Base-by-base conservation (phyloP, 1,284 basidiomycete genomes). In the Ceratobasidium sp. region DNA sequence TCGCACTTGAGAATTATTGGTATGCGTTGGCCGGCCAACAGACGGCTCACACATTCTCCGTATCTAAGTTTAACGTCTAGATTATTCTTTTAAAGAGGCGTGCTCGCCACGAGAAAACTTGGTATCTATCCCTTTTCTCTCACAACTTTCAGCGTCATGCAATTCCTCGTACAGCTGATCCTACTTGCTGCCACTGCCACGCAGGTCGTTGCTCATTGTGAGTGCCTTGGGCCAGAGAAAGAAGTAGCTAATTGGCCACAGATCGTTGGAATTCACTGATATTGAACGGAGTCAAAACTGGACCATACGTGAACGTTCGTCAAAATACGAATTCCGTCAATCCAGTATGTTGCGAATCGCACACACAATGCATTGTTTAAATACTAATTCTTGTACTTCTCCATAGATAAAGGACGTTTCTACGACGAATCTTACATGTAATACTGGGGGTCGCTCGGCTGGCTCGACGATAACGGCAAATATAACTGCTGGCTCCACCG, bases 351-450 rank as follows among this genome's bases (percentile, higher is more conserved):
- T 2, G 14, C 9, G 48, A 24, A 11, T 51, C 33, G n/a, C n/a
- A n/a, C 6, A 7, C n/a, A 9, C 24, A 9, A 8, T 36, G 27
- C 8, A n/a, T 24, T n/a, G 50, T 17, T 22, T 24, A 53, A 6
- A 65, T 9, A 14, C 50, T 65, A 15, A 53, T 14, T 9, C 3
- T n/a, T 33, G 8, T 9, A 15, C 29, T 14, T 65, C 24, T 29
- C 17, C 17, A 7, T 50, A 84, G 86, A 83, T 85, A 51, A 85
- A 83, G 11, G 83, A 85, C 78, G 85, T 86, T 27, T 84, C 79
- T 0, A 84, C 83, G 78, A 80, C 81, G 31, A 83, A 84, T 56
- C 82, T 87, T 78, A 84, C 85, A 22, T 87, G 86, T 82, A 87
- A 86, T 22, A 60, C 60, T 79, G 85, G 85, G 19, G 81, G 78